Evolutionary conservation across 495 filamentous ascomycete species (phyloP).

Genomic region (Pyronema omphalodes): DNA sequence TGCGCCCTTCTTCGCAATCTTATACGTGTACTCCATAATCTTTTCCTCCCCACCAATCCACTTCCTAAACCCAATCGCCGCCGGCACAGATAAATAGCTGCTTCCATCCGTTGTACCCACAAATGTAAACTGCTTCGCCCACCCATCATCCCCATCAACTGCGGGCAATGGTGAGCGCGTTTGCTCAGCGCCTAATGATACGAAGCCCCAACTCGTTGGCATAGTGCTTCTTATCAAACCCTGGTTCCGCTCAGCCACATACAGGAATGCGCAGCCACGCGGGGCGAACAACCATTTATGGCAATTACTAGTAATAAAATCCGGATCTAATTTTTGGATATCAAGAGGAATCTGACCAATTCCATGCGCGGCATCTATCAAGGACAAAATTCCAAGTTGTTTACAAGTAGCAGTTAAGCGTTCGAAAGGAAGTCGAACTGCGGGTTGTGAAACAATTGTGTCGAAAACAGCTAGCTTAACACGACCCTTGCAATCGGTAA

Average conservation of each 20-base stretch:
- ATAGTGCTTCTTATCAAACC: slow-evolving; percentile 51
- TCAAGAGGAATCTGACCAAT: slow-evolving; percentile 59
- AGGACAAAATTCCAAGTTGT: slow-evolving; percentile 37
- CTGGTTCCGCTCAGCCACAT: slow-evolving; percentile 59
- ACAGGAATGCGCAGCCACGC: slow-evolving; percentile 61
- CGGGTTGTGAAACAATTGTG: slow-evolving; percentile 54
- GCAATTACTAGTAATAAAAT: slow-evolving; percentile 69
- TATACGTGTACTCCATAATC: slow-evolving; percentile 40
- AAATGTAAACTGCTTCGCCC: slow-evolving; percentile 58
- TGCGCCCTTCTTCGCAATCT: slow-evolving; percentile 42
- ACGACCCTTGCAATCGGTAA: slow-evolving; percentile 25
- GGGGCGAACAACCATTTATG: slow-evolving; percentile 89
- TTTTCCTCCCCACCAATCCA: slow-evolving; percentile 57
- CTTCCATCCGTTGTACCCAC: slow-evolving; percentile 55
- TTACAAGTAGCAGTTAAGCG: slow-evolving; percentile 40
- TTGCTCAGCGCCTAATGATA: slow-evolving; percentile 14
- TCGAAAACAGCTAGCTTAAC: slow-evolving; percentile 57
- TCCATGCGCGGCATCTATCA: slow-evolving; percentile 45
- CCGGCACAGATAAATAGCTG: slow-evolving; percentile 51
- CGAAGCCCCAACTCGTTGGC: slow-evolving; percentile 50
- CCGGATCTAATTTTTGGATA: slow-evolving; percentile 43
- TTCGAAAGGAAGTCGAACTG: slow-evolving; percentile 64
- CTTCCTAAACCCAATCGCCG: slow-evolving; percentile 48
- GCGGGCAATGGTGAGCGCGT: background rate
- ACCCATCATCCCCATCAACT: slow-evolving; percentile 22